These are phyloP conservation scores for Gastrodia elata DNA, from an alignment of 106 monocot species.

Conservation along the genomic window DNA sequence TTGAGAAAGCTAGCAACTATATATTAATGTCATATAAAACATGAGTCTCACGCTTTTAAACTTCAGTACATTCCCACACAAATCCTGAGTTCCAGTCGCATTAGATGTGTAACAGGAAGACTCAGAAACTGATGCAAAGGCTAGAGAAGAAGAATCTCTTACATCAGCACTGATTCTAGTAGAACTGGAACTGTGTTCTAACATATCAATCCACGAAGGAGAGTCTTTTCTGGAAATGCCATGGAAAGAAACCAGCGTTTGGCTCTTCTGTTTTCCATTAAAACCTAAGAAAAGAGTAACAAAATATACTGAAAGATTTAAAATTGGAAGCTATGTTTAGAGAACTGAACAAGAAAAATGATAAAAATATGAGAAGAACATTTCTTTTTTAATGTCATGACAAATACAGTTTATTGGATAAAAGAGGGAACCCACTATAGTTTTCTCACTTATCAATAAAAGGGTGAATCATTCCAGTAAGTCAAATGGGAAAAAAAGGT, in stretches of 20 bases:
- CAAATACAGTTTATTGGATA: neutral
- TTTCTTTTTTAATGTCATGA: neutral
- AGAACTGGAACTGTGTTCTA: slow-evolving; percentile 10
- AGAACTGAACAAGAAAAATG: neutral
- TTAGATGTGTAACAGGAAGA: neutral
- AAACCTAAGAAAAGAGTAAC: neutral
- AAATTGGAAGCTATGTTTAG: neutral
- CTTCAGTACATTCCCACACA: neutral
- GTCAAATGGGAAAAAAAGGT: too few species aligned
- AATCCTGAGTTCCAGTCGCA: neutral
- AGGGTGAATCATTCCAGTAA: neutral
- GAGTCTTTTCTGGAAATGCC: neutral
- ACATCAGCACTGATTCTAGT: neutral
- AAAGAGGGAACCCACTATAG: neutral
- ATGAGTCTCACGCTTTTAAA: slow-evolving; percentile 2
- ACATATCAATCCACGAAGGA: slow-evolving; percentile 17
- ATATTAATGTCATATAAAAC: neutral
- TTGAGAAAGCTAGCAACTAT: neutral
- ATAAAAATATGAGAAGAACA: neutral
- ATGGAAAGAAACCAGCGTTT: neutral
- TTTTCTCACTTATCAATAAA: neutral
- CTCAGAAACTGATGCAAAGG: neutral
- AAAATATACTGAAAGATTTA: neutral
- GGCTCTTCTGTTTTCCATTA: neutral
- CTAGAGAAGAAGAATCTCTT: slow-evolving; percentile 1